A percentile compares a stretch with the other conserved stretches of the same genome.
Conservation (phyloP, 2,329 filamentous ascomycete genomes). For the Curvularia sp. region DNA sequence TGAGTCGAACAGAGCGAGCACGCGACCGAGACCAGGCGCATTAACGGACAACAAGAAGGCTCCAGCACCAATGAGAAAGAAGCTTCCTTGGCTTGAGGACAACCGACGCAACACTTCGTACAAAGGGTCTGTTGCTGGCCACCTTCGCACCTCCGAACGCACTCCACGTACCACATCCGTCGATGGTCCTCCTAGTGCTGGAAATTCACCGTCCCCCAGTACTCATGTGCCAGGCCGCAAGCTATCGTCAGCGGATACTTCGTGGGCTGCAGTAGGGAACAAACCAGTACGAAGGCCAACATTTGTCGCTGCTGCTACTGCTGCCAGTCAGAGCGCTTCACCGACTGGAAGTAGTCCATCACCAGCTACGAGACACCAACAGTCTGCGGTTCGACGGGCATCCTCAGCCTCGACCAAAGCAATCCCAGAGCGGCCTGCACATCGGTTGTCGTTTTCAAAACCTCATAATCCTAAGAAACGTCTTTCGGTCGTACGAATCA, state of each 20-base stretch:
- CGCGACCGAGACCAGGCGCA: neutral
- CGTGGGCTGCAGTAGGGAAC: slow-evolving; percentile 6
- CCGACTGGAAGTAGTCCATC: slow-evolving; percentile 26
- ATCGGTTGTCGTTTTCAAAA: slow-evolving; percentile 13
- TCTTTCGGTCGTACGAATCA: slow-evolving; percentile 22
- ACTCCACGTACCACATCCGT: slow-evolving; percentile 9
- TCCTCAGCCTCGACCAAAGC: slow-evolving; percentile 14
- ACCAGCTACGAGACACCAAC: slow-evolving; percentile 22
- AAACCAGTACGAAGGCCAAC: slow-evolving; percentile 17
- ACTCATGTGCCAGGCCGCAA: slow-evolving; percentile 13
- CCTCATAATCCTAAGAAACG: slow-evolving; percentile 24
- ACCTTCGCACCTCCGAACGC: slow-evolving; percentile 1
- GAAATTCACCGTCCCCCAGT: slow-evolving; percentile 14
- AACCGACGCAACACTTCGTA: slow-evolving; percentile 20
- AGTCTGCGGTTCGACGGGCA: slow-evolving; percentile 20
- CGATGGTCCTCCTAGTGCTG: slow-evolving; percentile 10
- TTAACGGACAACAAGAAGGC: slow-evolving; percentile 17
- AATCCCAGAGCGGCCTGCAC: slow-evolving; percentile 9
- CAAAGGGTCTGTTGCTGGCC: slow-evolving; percentile 6
- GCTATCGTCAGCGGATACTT: neutral
- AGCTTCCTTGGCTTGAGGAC: slow-evolving; percentile 43
- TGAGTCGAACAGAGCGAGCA: neutral
- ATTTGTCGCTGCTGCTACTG: slow-evolving; percentile 8
- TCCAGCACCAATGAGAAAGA: slow-evolving; percentile 23
- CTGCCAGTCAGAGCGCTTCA: slow-evolving; percentile 13